A percentile compares a stretch with the other conserved stretches of the same genome.
Evolutionary conservation across 768 basidiomycete genomes (phyloP).

Genomic region (Tubosaeta sp.): DNA sequence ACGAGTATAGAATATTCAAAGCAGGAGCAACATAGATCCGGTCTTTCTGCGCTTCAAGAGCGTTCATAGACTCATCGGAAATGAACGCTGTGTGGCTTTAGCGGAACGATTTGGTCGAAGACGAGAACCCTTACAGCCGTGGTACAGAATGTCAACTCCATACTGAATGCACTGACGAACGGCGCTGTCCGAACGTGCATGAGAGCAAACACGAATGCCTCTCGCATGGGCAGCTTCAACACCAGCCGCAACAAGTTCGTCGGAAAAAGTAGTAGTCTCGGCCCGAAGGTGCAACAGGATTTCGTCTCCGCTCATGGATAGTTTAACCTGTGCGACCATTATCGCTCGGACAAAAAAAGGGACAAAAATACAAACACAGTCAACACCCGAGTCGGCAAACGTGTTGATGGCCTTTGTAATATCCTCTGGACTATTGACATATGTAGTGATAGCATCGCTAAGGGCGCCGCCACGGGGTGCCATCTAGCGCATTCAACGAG

Average conservation of each 20-base stretch:
- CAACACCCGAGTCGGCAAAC: slow-evolving; percentile 23
- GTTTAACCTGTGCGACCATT: slow-evolving; percentile 23
- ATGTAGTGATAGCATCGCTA: slow-evolving; percentile 31
- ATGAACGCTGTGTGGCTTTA: slow-evolving; percentile 30
- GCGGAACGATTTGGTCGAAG: neutral
- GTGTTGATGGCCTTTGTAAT: slow-evolving; percentile 22
- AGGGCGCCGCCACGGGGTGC: slow-evolving; percentile 31
- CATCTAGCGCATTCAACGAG: slow-evolving; percentile 15
- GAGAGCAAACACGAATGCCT: slow-evolving; percentile 36
- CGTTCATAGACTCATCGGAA: slow-evolving; percentile 34
- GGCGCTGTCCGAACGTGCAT: slow-evolving; percentile 33
- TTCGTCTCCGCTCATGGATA: slow-evolving; percentile 37
- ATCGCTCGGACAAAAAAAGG: neutral
- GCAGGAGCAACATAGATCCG: slow-evolving; percentile 33
- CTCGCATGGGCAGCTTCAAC: slow-evolving; percentile 32
- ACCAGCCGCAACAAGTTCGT: slow-evolving; percentile 32
- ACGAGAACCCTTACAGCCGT: slow-evolving; percentile 17
- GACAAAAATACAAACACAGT: slow-evolving; percentile 12
- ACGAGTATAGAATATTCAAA: slow-evolving; percentile 27
- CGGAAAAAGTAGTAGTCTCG: slow-evolving; percentile 33
- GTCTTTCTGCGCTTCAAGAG: slow-evolving; percentile 33
- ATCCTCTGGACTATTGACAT: slow-evolving; percentile 28
- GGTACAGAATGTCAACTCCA: slow-evolving; percentile 32
- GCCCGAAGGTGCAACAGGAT: slow-evolving; percentile 33
- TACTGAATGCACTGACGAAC: slow-evolving; percentile 34